Percentiles rank a stretch among this genome's conserved stretches.
Conservation (phyloP, 352 stramenopile genomes). For the Phytophthora agathidicida region DNA sequence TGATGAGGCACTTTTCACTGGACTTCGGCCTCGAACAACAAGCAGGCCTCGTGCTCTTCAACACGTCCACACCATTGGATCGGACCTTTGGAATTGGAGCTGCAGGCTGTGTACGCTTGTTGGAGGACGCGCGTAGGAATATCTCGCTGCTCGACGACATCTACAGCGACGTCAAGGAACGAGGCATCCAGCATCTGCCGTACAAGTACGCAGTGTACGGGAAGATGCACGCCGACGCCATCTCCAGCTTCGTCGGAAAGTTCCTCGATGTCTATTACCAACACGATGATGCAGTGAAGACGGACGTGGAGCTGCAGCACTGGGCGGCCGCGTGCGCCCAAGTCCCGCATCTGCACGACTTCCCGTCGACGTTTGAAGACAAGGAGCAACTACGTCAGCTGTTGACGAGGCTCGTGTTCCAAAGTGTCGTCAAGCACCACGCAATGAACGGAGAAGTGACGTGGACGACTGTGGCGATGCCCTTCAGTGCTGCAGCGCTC, state of each 20-base stretch:
- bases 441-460: slow-evolving; percentile 56
- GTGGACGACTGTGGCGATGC: slow-evolving; percentile 49
- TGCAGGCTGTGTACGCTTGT: slow-evolving; percentile 32
- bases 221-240: slow-evolving; percentile 32
- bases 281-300: slow-evolving; percentile 28
- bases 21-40: slow-evolving; percentile 52
- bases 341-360: slow-evolving; percentile 41
- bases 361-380: slow-evolving; percentile 18
- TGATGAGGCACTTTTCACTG: slow-evolving; percentile 40
- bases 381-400: slow-evolving; percentile 24
- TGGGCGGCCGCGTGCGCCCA: slow-evolving; percentile 33
- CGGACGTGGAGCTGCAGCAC: slow-evolving; percentile 44
- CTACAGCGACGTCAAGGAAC: slow-evolving; percentile 20
- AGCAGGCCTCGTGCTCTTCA: slow-evolving; percentile 44
- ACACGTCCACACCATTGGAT: slow-evolving; percentile 44
- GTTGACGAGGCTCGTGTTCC: slow-evolving; percentile 43
- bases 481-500: slow-evolving; percentile 46
- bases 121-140: slow-evolving; percentile 24
- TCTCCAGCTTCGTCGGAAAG: slow-evolving; percentile 26
- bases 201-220: slow-evolving; percentile 48
- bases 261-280: slow-evolving; percentile 43
- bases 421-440: slow-evolving; percentile 53
- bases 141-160: slow-evolving; percentile 37
- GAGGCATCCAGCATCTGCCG: slow-evolving; percentile 37
- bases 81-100: slow-evolving; percentile 54